Conservation (phyloP, 805 yeast genomes). For the Candida vartiovaarae region DNA sequence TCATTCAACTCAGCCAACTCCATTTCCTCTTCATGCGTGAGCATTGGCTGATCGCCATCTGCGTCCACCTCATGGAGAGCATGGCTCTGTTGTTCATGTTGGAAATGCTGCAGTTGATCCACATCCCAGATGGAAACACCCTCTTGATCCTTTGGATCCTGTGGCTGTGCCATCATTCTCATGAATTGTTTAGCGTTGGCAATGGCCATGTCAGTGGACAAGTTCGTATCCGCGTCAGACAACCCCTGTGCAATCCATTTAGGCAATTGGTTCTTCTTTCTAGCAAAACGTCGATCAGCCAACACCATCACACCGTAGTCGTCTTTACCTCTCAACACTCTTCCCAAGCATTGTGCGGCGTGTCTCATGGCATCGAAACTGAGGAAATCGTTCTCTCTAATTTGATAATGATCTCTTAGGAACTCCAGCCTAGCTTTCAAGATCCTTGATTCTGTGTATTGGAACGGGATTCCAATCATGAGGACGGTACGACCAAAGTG, state of each 20-base stretch:
- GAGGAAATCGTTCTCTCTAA: slow-evolving; percentile 86
- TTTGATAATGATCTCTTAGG: slow-evolving; percentile 85
- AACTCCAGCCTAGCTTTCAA: slow-evolving; percentile 93
- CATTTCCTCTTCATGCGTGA: slow-evolving; percentile 21
- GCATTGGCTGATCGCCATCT: slow-evolving; percentile 23
- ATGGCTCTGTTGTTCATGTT: slow-evolving; percentile 31
- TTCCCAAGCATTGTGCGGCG: slow-evolving; percentile 97
- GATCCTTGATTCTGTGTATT: slow-evolving; percentile 95
- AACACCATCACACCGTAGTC: slow-evolving; percentile 98
- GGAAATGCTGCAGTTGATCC: slow-evolving; percentile 56
- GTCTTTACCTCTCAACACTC: slow-evolving; percentile 95
- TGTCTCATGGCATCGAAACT: slow-evolving; percentile 99
- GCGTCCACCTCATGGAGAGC: slow-evolving; percentile 8
- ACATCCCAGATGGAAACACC: slow-evolving; percentile 92
- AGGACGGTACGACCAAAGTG: slow-evolving; percentile 96
- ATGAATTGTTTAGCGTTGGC: slow-evolving; percentile 90
- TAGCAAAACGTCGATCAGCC: slow-evolving; percentile 88
- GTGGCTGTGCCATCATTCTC: slow-evolving; percentile 91
- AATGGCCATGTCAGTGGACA: slow-evolving; percentile 96
- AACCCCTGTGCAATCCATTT: slow-evolving; percentile 96
- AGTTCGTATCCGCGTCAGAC: slow-evolving; percentile 81
- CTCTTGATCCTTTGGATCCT: slow-evolving; percentile 82
- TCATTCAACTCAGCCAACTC: slow-evolving; percentile 16
- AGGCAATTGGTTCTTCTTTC: slow-evolving; percentile 83
- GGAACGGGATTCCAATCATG: slow-evolving; percentile 99